Percentiles rank a stretch among this genome's conserved stretches.
Evolutionary conservation across 768 basidiomycete genomes (phyloP).

Genomic region (Psilocybe tampanensis): DNA sequence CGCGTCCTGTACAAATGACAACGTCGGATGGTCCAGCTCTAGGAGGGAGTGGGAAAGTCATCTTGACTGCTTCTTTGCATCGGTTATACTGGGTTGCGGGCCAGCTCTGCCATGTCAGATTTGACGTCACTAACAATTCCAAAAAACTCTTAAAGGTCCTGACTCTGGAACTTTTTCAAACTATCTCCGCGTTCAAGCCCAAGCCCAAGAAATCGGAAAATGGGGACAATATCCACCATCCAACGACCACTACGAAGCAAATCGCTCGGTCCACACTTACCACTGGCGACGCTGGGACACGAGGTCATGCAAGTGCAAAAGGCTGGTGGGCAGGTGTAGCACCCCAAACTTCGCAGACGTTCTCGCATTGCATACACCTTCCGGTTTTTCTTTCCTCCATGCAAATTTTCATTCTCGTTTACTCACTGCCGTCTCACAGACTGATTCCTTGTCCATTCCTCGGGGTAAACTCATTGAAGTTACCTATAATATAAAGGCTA

Average conservation of each 20-base stretch:
- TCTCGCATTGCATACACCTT: slow-evolving; percentile 69
- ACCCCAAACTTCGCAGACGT: slow-evolving; percentile 59
- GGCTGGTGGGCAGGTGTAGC: slow-evolving; percentile 91
- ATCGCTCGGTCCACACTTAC: slow-evolving; percentile 68
- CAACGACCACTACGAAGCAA: slow-evolving; percentile 60
- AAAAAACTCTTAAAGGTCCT: slow-evolving; percentile 68
- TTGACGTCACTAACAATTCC: slow-evolving; percentile 69
- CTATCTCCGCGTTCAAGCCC: slow-evolving; percentile 64
- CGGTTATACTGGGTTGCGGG: slow-evolving; percentile 83
- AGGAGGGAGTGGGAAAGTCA: slow-evolving; percentile 68
- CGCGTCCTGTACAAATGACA: slow-evolving; percentile 59
- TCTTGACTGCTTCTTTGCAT: slow-evolving; percentile 66
- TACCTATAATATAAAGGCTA: slow-evolving; percentile 69
- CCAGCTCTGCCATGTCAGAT: slow-evolving; percentile 68
- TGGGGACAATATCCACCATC: slow-evolving; percentile 33
- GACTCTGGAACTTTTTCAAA: slow-evolving; percentile 63
- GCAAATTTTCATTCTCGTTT: neutral
- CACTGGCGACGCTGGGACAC: slow-evolving; percentile 61
- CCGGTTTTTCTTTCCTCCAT: slow-evolving; percentile 62
- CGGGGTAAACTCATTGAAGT: slow-evolving; percentile 78
- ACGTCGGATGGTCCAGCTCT: slow-evolving; percentile 58
- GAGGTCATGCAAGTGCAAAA: slow-evolving; percentile 75
- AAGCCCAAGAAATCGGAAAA: slow-evolving; percentile 36
- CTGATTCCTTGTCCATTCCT: slow-evolving; percentile 68
- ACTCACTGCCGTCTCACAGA: slow-evolving; percentile 38